phyloP scores from a whole-genome alignment of 352 stramenopile genomes.

The Phytophthora niederhauseri region DNA sequence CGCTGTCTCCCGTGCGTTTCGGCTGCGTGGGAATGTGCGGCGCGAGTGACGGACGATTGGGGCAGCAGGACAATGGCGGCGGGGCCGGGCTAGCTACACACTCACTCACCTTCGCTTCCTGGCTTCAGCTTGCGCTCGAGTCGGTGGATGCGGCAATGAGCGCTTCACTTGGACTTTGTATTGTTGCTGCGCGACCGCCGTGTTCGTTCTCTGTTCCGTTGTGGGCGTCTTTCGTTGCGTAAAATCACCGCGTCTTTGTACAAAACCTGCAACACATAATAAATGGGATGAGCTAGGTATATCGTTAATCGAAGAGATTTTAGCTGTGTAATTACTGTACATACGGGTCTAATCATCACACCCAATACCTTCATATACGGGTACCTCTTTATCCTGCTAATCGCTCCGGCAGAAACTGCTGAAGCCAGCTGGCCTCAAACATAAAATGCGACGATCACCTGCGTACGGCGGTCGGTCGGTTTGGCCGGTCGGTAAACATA shows the following conservation, averaged over 20 bases:
- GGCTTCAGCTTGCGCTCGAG: slow-evolving; percentile 8
- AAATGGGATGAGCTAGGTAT: not conserved
- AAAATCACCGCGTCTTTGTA: not conserved
- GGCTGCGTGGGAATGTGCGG: not conserved
- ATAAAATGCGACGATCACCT: slow-evolving; percentile 4
- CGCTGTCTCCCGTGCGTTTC: not conserved
- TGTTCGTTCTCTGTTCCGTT: slow-evolving; percentile 38
- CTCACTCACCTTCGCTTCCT: not conserved
- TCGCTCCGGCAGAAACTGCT: slow-evolving; percentile 2
- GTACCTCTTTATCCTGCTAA: not conserved
- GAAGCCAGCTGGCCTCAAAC: slow-evolving; percentile 5
- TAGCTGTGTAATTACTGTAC: too few relatives aligned
- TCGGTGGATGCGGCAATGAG: slow-evolving; percentile 21
- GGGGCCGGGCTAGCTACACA: not conserved
- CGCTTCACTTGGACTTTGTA: slow-evolving; percentile 30
- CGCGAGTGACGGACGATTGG: not conserved
- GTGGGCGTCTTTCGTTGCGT: slow-evolving; percentile 29
- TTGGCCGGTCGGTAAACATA: slow-evolving; percentile 33
- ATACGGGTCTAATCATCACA: too few relatives aligned
- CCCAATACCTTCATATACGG: not conserved
- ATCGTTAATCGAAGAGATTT: too few relatives aligned
- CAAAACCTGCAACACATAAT: not conserved
- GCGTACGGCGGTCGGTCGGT: slow-evolving; percentile 28
- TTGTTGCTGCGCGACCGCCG: slow-evolving; percentile 31
- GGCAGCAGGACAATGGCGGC: not conserved